phyloP scores from a whole-genome alignment of 1,284 basidiomycete species.

The Puccinia horiana region DNA sequence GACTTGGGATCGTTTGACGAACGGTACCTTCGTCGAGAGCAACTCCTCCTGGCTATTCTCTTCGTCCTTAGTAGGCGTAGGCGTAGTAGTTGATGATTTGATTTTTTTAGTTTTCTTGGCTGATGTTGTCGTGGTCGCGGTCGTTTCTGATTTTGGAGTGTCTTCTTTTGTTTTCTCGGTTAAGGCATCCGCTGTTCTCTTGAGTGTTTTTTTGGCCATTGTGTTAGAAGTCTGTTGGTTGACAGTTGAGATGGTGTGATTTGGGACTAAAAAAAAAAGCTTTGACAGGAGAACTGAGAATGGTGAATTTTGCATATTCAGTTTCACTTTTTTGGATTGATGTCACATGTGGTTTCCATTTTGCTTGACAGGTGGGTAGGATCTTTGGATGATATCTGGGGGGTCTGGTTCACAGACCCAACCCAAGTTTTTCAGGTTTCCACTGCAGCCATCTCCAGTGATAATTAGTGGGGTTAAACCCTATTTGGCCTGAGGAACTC shows the following conservation, averaged over 20 bases:
- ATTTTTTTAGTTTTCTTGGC: neutral
- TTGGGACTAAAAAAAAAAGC: neutral
- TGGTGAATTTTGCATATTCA: neutral
- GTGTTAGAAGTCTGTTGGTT: neutral
- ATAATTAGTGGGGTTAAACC: neutral
- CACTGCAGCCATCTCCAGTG: neutral
- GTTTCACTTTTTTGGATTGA: neutral
- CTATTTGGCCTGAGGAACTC: neutral
- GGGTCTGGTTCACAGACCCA: too few species aligned
- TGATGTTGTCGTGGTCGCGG: neutral
- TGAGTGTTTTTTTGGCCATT: conserved; percentile 4
- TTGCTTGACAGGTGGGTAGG: neutral
- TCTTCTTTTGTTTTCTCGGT: neutral
- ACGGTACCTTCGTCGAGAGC: conserved; percentile 27
- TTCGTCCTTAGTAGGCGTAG: neutral
- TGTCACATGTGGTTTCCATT: neutral
- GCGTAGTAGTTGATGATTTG: neutral
- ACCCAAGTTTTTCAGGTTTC: neutral
- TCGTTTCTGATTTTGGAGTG: neutral
- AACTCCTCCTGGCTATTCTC: neutral
- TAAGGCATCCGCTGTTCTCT: neutral
- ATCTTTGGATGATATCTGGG: too few species aligned
- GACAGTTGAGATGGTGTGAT: neutral
- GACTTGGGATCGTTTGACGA: conserved; percentile 72
- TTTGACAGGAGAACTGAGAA: neutral